Base-by-base conservation (phyloP, 352 stramenopile species). In the Pythium sp. region DNA sequence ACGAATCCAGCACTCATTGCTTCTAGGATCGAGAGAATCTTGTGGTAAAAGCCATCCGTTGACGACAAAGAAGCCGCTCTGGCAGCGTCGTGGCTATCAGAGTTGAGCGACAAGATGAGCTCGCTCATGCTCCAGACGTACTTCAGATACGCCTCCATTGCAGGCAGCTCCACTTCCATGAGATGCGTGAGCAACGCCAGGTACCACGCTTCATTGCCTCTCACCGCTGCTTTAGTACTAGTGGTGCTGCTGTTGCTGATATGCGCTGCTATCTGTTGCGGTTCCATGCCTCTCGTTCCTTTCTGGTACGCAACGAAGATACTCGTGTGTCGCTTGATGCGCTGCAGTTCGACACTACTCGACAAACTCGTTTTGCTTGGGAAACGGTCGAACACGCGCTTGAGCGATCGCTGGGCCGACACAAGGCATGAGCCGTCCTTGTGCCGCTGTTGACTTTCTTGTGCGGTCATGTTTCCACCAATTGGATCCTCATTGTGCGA, bases 111-210 rank as follows among this genome's bases (percentile, higher is more conserved):
- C n/a, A 76, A 49, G 47, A 90, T 47, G 6, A 30, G 63, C 47
- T 88, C 78, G 12, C 74, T 68, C 1, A 72, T 68, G 15, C 59
- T 71, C 78, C 82, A 87, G 18, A 87, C 62, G 12, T 76, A 75
- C 14, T 62, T 75, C 20, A 87, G 55, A 54, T 87, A 87, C 2
- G 49, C 43, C 28, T 83, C 78, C 68, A 90, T 82, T 1, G 74
- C 76, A n/a, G 78, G 78, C 5, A 90, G 61, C 34, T 90, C 80
- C 5, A 81, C 66, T 24, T 78, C 62, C 26, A 75, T 64, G 30
- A 90, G 64, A 46, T 90, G 78, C 3, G 70, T 58, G 3, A 72
- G 55, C 18, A 78, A 49, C 26, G 75, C 71, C 3, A 70, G 61
- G 22, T 71, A n/a, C 69, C 77, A 82, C 4, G 20, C 30, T 58